phyloP scores from a whole-genome alignment of 2,329 filamentous ascomycete species.

The Paraconiothyrium brasiliense region DNA sequence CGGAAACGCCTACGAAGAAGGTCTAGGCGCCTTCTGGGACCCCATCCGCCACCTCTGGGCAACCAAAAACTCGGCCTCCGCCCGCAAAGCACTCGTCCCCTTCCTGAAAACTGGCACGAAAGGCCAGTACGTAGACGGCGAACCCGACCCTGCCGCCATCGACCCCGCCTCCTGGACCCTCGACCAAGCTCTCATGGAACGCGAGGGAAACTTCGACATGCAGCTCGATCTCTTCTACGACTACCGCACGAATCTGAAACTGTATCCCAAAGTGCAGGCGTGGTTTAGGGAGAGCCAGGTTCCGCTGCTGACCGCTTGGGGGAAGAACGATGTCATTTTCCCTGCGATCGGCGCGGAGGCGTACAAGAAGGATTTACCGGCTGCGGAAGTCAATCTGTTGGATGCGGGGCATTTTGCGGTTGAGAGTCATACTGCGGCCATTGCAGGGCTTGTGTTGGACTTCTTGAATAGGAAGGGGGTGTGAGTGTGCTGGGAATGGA shows the following conservation, averaged over 20 bases:
- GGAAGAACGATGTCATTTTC: conserved; percentile 65
- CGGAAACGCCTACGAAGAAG: conserved; percentile 69
- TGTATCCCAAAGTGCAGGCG: conserved; percentile 66
- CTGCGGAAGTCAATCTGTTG: conserved; percentile 60
- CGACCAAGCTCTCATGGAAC: conserved; percentile 62
- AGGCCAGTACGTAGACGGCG: conserved; percentile 58
- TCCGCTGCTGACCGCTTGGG: conserved; percentile 67
- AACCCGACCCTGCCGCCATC: conserved; percentile 45
- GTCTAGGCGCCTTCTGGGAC: conserved; percentile 62
- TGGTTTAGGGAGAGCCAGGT: conserved; percentile 63
- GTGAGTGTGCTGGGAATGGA: neutral
- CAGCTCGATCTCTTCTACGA: conserved; percentile 68
- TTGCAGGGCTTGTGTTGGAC: conserved; percentile 48
- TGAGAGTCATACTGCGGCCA: conserved; percentile 47
- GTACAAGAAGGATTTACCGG: conserved; percentile 60
- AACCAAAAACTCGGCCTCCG: conserved; percentile 24
- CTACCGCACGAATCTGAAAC: conserved; percentile 63
- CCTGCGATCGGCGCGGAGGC: conserved; percentile 63
- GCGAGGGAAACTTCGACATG: conserved; percentile 60
- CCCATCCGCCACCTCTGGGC: conserved; percentile 60
- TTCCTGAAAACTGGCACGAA: conserved; percentile 37
- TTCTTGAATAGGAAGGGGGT: conserved; percentile 45
- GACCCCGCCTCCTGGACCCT: conserved; percentile 60
- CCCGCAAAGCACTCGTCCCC: conserved; percentile 26
- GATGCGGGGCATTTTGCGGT: conserved; percentile 67